Evolutionary conservation across 495 filamentous ascomycete genomes (phyloP).

Genomic region (Penicillium daleae): DNA sequence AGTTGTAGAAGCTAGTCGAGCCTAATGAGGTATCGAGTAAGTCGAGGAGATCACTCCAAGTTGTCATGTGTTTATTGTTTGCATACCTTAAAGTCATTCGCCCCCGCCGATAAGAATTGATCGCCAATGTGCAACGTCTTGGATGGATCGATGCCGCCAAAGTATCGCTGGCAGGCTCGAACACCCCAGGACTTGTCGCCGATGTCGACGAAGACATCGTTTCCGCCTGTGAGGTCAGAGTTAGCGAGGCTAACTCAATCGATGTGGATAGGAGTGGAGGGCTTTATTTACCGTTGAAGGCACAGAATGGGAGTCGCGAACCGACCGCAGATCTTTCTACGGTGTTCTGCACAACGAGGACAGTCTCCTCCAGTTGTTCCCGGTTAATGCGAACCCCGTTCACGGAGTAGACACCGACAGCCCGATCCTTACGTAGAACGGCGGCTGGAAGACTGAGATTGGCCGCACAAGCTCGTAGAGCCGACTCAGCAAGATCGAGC

Average conservation of each 20-base stretch:
- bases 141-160: constrained; percentile 67
- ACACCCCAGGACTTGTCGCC: constrained; percentile 98
- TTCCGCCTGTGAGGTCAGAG: constrained; percentile 58
- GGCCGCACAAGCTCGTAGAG: constrained; percentile 75
- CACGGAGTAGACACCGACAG: constrained; percentile 82
- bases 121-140: constrained; percentile 87
- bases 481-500: constrained; percentile 83
- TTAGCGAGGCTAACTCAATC: neutral
- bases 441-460: constrained; percentile 76
- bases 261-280: neutral
- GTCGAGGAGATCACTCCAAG: neutral
- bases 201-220: constrained; percentile 98
- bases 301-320: constrained; percentile 83
- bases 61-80: neutral
- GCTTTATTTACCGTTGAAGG: constrained; percentile 75
- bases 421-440: constrained; percentile 87
- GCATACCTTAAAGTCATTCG: constrained; percentile 90
- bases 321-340: constrained; percentile 78
- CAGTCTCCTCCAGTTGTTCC: constrained; percentile 93
- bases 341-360: constrained; percentile 89
- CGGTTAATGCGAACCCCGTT: constrained; percentile 68
- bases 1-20: constrained; percentile 65
- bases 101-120: constrained; percentile 93
- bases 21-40: constrained; percentile 36
- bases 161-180: constrained; percentile 87